Conservation (phyloP, 208 protist species). For the Acanthamoeba castellanii region DNA sequence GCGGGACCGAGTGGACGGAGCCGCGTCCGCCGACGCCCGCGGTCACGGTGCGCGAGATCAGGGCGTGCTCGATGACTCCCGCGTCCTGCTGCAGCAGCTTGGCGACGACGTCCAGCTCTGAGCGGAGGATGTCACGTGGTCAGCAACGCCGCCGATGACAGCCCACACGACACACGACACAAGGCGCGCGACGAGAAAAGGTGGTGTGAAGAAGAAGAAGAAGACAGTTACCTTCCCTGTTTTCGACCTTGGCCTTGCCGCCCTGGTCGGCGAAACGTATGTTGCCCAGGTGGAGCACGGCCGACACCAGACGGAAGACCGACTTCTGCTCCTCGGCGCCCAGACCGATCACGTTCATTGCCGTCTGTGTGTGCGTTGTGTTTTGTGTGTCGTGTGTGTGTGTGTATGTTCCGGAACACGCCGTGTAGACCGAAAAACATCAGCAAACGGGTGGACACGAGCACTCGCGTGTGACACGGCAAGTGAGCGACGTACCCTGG, state of each 20-base stretch:
- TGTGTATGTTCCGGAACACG: no score
- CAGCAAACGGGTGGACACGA: neutral
- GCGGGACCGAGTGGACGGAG: conserved; percentile 34
- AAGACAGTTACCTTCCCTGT: neutral
- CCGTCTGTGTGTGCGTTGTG: conserved; percentile 85
- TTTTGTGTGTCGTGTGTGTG: no score
- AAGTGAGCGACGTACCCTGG: conserved; percentile 75
- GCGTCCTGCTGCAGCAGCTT: conserved; percentile 66
- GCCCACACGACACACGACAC: neutral
- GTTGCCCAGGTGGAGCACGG: conserved; percentile 91
- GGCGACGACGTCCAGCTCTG: conserved; percentile 66
- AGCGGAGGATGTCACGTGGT: neutral
- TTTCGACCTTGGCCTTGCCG: conserved; percentile 45
- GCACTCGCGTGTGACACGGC: neutral
- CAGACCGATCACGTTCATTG: conserved; percentile 94
- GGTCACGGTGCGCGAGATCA: conserved; percentile 45
- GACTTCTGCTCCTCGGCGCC: conserved; percentile 78
- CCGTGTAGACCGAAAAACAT: neutral
- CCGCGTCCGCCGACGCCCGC: conserved; percentile 39
- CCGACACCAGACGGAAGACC: conserved; percentile 86
- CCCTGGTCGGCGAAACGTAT: conserved; percentile 88
- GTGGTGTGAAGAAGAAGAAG: conserved; percentile 37
- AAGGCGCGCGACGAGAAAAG: neutral
- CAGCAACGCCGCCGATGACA: neutral
- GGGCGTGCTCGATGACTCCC: neutral